phyloP scores from a whole-genome alignment of 441 rosid genomes.

The Biscutella auriculata region DNA sequence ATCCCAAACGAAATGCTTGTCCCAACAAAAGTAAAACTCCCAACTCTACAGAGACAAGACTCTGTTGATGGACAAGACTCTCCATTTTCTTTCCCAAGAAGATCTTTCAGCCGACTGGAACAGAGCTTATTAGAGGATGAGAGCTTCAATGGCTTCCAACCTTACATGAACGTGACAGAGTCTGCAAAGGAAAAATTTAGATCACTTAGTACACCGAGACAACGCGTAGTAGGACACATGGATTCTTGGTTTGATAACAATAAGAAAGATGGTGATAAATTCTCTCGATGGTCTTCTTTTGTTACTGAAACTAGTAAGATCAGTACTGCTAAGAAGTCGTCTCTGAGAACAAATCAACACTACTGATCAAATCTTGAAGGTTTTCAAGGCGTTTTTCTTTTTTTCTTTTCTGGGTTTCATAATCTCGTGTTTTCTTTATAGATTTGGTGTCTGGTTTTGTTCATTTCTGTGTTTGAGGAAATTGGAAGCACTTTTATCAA shows the following conservation, averaged over 20 bases:
- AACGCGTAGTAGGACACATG: conserved; percentile 39
- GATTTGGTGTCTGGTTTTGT: conserved; percentile 10
- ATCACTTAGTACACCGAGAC: conserved; percentile 35
- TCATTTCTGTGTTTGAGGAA: conserved; percentile 6
- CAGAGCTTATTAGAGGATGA: conserved; percentile 28
- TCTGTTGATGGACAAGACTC: conserved; percentile 33
- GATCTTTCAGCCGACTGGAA: conserved; percentile 46
- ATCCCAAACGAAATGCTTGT: conserved; percentile 19
- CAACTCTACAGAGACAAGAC: conserved; percentile 27
- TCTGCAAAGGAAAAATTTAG: conserved; percentile 63
- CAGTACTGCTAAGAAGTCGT: conserved; percentile 13
- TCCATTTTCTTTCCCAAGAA: conserved; percentile 41
- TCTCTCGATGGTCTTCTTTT: conserved; percentile 39
- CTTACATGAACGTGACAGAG: conserved; percentile 59
- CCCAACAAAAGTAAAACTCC: conserved; percentile 24
- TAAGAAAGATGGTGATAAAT: conserved; percentile 21
- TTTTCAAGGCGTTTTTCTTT: not conserved
- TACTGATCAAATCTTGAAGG: not conserved
- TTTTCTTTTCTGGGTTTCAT: not conserved
- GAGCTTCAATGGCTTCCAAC: conserved; percentile 39
- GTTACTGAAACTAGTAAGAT: conserved; percentile 28
- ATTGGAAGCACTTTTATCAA: not conserved
- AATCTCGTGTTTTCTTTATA: conserved; percentile 2
- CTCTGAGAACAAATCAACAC: conserved; percentile 17
- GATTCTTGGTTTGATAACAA: conserved; percentile 30